Base-by-base conservation (phyloP, 257 asterid species). In the Ophiorrhiza pumila region DNA sequence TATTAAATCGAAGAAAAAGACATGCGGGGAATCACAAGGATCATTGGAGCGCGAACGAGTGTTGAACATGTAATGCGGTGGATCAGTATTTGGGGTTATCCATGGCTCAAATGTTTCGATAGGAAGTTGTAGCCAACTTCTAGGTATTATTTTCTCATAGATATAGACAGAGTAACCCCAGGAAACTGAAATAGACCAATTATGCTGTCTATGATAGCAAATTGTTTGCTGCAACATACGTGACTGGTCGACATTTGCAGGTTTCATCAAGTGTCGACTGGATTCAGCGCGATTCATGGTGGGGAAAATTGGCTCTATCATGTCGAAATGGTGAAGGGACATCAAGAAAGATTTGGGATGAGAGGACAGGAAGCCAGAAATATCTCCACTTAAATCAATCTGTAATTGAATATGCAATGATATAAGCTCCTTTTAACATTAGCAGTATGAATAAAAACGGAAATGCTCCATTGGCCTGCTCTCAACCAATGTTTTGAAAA, bases 131-230 rank as follows among this genome's bases (percentile, higher is more conserved):
- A 91, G 74, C 64, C 76, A 73, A 52, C 88, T 90, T 41, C 97
- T 63, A 4, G 90, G 86, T 68, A 85, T 53, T 23, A 86, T 72
- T 31, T 74, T 73, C 81, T 90, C 93, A 61, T 93, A 93, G 29
- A 90, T 65, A 31, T 89, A 88, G 0, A 79, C 78, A 0, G 97
- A 87, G 71, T 93, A 90, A 52, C 98, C 97, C 98, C 98, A 93
- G 0, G 98, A 86, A 13, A 89, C 41, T 11, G 98, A 90, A 7
- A 93, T 76, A 4, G 98, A 49, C 97, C 97, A 90, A 25, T 73
- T 81, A 18, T 3, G 77, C 20, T 49, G 79, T 71, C 88, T 71
- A 53, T 86, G 69, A 69, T 89, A 63, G 86, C 97, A 90, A 56
- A 90, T 83, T 32, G 92, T 88, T 68, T 92, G 98, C 58, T 89